Evolutionary conservation across 2,329 filamentous ascomycete genomes (phyloP).

Genomic region (Clonostachys rosea): DNA sequence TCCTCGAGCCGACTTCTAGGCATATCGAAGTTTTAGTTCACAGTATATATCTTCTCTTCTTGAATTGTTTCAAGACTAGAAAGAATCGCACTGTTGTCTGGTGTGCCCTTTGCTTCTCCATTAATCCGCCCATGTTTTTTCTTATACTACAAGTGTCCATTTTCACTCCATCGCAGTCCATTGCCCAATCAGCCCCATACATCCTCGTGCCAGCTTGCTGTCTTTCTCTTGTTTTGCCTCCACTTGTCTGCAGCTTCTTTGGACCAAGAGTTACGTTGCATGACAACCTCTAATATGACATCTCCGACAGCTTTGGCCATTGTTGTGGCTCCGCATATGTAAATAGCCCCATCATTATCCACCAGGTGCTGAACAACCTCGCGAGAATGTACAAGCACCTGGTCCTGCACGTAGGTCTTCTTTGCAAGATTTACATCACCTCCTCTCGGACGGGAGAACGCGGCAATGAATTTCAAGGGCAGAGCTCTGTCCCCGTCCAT

Average conservation of each 20-base stretch:
- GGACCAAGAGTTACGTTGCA: background rate
- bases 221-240: background rate
- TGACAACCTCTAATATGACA: background rate
- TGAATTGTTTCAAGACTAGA: too few relatives aligned
- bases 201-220: slow-evolving; percentile 1
- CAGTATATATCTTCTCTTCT: too few relatives aligned
- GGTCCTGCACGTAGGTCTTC: slow-evolving; percentile 51
- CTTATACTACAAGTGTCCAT: too few relatives aligned
- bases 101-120: too few relatives aligned
- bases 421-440: slow-evolving; percentile 37
- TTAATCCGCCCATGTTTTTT: too few relatives aligned
- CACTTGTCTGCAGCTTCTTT: background rate
- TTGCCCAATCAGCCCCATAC: background rate
- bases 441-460: slow-evolving; percentile 18
- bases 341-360: background rate
- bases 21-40: too few relatives aligned
- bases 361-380: slow-evolving; percentile 28
- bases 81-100: too few relatives aligned
- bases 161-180: too few relatives aligned
- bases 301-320: background rate
- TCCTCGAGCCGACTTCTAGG: too few relatives aligned
- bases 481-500: slow-evolving; percentile 73
- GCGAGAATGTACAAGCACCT: background rate
- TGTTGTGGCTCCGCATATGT: slow-evolving; percentile 1
- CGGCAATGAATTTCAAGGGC: slow-evolving; percentile 27